Percentiles rank a stretch among this genome's conserved stretches.
These are phyloP conservation scores for Rhodosporidiobolus sp. DNA, from an alignment of 768 basidiomycete species.

Conservation along the genomic window DNA sequence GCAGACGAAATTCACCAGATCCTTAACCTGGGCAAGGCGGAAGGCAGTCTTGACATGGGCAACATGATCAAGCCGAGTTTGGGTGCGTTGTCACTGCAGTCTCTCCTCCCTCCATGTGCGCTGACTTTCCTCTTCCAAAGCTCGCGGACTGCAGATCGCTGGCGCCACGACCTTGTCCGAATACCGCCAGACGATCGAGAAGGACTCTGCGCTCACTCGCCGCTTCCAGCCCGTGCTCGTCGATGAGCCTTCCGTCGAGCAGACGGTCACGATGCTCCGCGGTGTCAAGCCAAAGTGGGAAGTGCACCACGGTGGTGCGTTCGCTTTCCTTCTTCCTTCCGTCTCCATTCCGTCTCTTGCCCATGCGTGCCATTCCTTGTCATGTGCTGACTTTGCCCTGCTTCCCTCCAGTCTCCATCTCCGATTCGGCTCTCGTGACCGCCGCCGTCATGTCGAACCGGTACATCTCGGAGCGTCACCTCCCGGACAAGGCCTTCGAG, in stretches of 20 bases:
- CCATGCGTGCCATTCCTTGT: too few relatives aligned
- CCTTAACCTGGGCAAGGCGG: constrained; percentile 81
- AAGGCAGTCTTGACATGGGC: constrained; percentile 81
- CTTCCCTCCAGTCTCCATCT: constrained; percentile 59
- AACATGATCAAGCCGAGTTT: constrained; percentile 44
- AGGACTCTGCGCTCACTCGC: constrained; percentile 53
- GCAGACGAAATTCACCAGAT: constrained; percentile 66
- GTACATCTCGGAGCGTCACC: constrained; percentile 59
- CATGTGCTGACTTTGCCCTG: background rate
- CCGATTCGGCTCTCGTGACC: constrained; percentile 78
- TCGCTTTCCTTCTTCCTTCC: background rate
- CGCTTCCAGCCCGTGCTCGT: constrained; percentile 66
- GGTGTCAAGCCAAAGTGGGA: constrained; percentile 91
- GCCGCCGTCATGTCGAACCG: constrained; percentile 87
- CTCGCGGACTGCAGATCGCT: constrained; percentile 65
- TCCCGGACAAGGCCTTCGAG: constrained; percentile 63
- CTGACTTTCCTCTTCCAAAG: background rate
- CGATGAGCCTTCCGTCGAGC: constrained; percentile 80
- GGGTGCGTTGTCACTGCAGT: too few relatives aligned
- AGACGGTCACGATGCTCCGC: constrained; percentile 86
- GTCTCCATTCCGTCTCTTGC: background rate
- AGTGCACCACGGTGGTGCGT: constrained; percentile 73
- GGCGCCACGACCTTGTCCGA: constrained; percentile 89
- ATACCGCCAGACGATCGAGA: constrained; percentile 86
- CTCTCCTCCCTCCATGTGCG: too few relatives aligned